phyloP scores from a whole-genome alignment of 176 grass and related monocot genomes.

The Elymus sibiricus region DNA sequence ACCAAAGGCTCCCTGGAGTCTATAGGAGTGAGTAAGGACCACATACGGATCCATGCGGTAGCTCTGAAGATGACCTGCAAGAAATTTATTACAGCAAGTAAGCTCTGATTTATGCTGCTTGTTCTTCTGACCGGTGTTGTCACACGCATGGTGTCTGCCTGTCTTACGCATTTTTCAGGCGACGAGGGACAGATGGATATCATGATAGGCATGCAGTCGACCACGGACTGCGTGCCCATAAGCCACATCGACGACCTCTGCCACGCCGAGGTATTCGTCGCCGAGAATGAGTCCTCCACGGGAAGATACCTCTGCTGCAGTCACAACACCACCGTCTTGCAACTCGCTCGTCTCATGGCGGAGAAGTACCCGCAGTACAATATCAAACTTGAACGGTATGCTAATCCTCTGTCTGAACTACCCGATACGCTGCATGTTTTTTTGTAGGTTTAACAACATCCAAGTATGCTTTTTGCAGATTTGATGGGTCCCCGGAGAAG shows the following conservation, averaged over 20 bases:
- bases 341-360: constrained; percentile 6
- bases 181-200: background rate
- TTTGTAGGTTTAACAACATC: background rate
- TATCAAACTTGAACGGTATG: background rate
- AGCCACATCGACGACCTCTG: constrained; percentile 42
- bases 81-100: no score
- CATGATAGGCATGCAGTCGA: background rate
- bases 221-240: background rate
- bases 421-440: no score
- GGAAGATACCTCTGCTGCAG: constrained; percentile 46
- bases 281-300: constrained; percentile 13
- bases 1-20: no score
- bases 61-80: no score
- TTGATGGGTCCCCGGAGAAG: background rate
- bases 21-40: no score
- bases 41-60: no score
- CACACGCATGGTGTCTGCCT: no score
- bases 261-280: constrained; percentile 33
- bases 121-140: background rate
- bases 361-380: constrained; percentile 17
- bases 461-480: background rate
- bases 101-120: background rate
- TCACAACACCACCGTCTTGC: constrained; percentile 3
- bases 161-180: background rate
- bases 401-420: no score